A percentile compares a stretch with the other conserved stretches of the same genome.
These are phyloP conservation scores for Sclerotinia subarctica DNA, from an alignment of 2,329 filamentous ascomycete genomes.

Conservation along the genomic window DNA sequence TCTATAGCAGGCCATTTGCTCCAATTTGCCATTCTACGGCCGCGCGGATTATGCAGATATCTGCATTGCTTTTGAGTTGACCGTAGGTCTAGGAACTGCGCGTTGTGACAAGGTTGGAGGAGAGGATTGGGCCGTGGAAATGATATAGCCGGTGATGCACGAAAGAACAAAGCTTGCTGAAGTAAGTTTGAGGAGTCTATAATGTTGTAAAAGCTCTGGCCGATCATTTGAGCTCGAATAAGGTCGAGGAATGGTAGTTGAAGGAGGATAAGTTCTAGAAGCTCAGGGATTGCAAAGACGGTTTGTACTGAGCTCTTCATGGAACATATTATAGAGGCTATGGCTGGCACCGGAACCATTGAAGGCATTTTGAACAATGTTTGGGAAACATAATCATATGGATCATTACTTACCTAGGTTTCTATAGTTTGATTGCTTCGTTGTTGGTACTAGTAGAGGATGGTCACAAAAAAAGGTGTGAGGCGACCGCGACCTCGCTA, in stretches of 20 bases:
- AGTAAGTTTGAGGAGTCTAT: constrained; percentile 14
- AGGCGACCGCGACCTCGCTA: neutral
- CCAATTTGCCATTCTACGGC: neutral
- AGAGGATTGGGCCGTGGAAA: constrained; percentile 15
- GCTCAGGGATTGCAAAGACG: constrained; percentile 17
- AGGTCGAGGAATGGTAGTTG: constrained; percentile 16
- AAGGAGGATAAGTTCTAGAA: constrained; percentile 17
- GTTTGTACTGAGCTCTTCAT: neutral
- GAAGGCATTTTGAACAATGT: neutral
- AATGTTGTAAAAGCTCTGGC: neutral
- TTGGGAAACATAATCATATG: neutral
- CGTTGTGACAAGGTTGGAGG: constrained; percentile 12
- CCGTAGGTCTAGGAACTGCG: constrained; percentile 17
- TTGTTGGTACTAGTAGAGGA: neutral
- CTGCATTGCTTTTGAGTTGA: constrained; percentile 11
- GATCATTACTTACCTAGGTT: neutral
- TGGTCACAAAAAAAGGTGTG: neutral
- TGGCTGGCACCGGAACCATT: neutral
- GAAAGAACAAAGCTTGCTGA: constrained; percentile 11
- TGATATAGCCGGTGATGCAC: constrained; percentile 6
- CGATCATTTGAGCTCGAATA: constrained; percentile 18
- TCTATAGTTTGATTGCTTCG: neutral
- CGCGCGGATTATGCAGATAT: constrained; percentile 4
- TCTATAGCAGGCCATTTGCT: constrained; percentile 5
- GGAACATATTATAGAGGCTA: neutral